A percentile compares a stretch with the other conserved stretches of the same genome.
phyloP scores from a whole-genome alignment of 441 rosid species.

The Gossypium schwendimanii region DNA sequence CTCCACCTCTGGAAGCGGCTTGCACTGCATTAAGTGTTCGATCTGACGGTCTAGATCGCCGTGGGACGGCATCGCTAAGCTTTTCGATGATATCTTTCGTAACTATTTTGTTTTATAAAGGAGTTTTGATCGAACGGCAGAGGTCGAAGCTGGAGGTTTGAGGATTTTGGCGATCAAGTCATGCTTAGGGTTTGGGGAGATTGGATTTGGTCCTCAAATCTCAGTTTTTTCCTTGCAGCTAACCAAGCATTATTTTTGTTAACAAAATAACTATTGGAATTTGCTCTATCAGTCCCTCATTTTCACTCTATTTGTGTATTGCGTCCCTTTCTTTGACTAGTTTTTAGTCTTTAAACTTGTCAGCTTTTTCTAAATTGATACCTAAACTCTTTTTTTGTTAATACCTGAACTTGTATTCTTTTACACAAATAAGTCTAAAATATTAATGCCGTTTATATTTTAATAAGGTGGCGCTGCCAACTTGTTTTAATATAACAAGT shows the following conservation, averaged over 20 bases:
- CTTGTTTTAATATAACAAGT: too few relatives aligned
- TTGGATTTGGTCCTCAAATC: conserved; percentile 12
- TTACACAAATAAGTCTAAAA: too few relatives aligned
- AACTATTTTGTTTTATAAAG: not conserved
- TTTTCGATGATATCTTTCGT: not conserved
- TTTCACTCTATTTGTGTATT: not conserved
- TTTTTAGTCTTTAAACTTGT: too few relatives aligned
- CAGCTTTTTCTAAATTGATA: too few relatives aligned
- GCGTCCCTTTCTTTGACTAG: not conserved
- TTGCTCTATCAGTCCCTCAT: conserved; percentile 1
- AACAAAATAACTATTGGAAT: not conserved
- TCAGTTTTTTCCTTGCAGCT: not conserved
- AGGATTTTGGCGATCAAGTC: conserved; percentile 10
- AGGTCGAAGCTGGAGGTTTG: not conserved
- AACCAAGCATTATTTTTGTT: conserved; percentile 14
- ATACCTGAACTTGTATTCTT: too few relatives aligned
- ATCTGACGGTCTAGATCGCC: conserved; percentile 62
- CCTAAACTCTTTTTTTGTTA: too few relatives aligned
- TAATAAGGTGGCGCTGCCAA: too few relatives aligned
- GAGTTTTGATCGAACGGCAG: not conserved
- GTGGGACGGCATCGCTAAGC: conserved; percentile 43
- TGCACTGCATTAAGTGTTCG: conserved; percentile 64
- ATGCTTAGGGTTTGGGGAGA: conserved; percentile 19
- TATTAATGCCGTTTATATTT: too few relatives aligned
- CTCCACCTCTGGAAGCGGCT: conserved; percentile 49